These are phyloP conservation scores for Thalassiosira livingstoniorum DNA, from an alignment of 352 stramenopile genomes.

Conservation along the genomic window DNA sequence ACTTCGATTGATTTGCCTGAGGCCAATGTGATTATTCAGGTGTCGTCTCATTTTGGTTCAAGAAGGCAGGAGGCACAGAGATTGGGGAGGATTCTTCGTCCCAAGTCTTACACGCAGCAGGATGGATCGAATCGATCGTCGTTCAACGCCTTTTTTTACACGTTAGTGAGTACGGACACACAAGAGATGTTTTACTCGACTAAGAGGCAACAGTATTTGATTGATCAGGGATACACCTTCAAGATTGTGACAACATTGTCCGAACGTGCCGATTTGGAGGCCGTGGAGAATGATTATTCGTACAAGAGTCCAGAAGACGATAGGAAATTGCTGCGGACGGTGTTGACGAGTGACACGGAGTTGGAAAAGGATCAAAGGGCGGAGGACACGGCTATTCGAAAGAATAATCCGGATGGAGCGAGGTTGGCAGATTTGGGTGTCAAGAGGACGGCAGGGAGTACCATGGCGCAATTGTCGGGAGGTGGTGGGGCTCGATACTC, in stretches of 20 bases:
- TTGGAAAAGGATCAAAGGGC: constrained; percentile 81
- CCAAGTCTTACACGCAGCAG: constrained; percentile 91
- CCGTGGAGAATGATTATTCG: constrained; percentile 73
- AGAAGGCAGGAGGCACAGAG: constrained; percentile 99
- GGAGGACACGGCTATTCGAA: constrained; percentile 84
- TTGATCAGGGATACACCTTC: constrained; percentile 99
- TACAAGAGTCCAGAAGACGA: constrained; percentile 84
- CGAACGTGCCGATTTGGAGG: constrained; percentile 75
- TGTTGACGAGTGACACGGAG: constrained; percentile 77
- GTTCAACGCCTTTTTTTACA: constrained; percentile 99
- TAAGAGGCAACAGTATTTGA: constrained; percentile 99
- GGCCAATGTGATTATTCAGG: constrained; percentile 99
- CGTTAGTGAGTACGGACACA: constrained; percentile 98
- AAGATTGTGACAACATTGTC: constrained; percentile 97
- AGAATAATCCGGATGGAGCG: constrained; percentile 84
- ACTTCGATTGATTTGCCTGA: constrained; percentile 99
- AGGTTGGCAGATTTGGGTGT: constrained; percentile 77
- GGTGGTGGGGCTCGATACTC: constrained; percentile 78
- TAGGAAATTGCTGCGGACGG: constrained; percentile 73
- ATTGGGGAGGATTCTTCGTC: constrained; percentile 98
- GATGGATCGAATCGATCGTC: constrained; percentile 88
- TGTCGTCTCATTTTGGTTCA: constrained; percentile 98
- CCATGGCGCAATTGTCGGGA: constrained; percentile 80
- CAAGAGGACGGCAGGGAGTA: constrained; percentile 73
- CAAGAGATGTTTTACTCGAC: constrained; percentile 99